Conservation (phyloP, 768 basidiomycete species). For the Boletus vinaceobasis region DNA sequence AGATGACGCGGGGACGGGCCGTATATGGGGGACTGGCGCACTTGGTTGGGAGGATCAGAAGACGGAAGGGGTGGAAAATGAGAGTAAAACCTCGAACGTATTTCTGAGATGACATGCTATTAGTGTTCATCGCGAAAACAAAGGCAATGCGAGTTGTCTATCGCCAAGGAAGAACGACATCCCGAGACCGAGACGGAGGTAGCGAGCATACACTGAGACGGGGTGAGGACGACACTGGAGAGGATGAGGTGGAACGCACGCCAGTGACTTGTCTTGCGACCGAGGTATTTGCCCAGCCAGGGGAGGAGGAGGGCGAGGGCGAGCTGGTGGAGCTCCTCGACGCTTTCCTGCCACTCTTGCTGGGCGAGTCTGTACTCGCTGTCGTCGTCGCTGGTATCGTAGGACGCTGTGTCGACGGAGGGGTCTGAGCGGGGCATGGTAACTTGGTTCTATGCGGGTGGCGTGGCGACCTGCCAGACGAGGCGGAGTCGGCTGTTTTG, state of each 20-base stretch:
- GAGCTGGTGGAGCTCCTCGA: conserved; percentile 80
- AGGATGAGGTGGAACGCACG: conserved; percentile 47
- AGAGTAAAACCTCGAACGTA: conserved; percentile 28
- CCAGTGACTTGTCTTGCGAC: conserved; percentile 82
- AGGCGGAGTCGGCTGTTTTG: conserved; percentile 3
- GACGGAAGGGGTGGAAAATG: conserved; percentile 33
- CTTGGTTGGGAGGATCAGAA: conserved; percentile 50
- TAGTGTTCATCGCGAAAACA: conserved; percentile 19
- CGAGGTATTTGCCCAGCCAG: conserved; percentile 84
- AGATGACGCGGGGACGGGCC: conserved; percentile 51
- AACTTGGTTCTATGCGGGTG: conserved; percentile 19
- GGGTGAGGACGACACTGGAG: conserved; percentile 11
- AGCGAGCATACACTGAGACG: conserved; percentile 65
- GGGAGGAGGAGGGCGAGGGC: conserved; percentile 79
- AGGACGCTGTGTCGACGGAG: conserved; percentile 58
- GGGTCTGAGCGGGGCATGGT: conserved; percentile 62
- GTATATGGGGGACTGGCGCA: conserved; percentile 44
- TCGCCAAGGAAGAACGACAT: conserved; percentile 61
- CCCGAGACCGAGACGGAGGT: conserved; percentile 59
- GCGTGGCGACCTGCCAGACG: conserved; percentile 10
- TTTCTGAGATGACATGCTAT: conserved; percentile 14
- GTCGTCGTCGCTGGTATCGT: conserved; percentile 58
- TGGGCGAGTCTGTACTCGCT: conserved; percentile 77
- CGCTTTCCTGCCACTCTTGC: conserved; percentile 91
- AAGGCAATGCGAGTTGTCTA: conserved; percentile 8